A percentile compares a stretch with the other conserved stretches of the same genome.
These are phyloP conservation scores for Arthrocladium fulminans DNA, from an alignment of 2,329 filamentous ascomycete genomes.

Conservation along the genomic window DNA sequence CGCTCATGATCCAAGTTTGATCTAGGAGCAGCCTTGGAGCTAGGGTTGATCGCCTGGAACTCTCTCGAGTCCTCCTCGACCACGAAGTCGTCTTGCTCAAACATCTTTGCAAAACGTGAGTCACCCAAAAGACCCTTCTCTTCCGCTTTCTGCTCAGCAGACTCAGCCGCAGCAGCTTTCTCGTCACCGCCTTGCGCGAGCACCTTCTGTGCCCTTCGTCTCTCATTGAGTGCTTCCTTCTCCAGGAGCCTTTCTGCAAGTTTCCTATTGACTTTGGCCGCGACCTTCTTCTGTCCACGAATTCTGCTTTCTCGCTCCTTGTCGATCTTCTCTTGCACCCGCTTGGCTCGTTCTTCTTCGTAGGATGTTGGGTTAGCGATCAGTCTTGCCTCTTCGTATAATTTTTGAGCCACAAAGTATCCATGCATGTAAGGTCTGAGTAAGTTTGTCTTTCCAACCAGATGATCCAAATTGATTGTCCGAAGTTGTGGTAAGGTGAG, in stretches of 20 bases:
- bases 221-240: conserved; percentile 49
- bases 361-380: conserved; percentile 91
- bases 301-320: conserved; percentile 95
- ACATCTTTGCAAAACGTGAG: conserved; percentile 76
- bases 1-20: conserved; percentile 29
- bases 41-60: conserved; percentile 83
- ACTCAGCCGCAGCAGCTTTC: conserved; percentile 27
- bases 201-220: conserved; percentile 36
- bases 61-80: conserved; percentile 85
- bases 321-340: conserved; percentile 88
- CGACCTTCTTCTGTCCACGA: conserved; percentile 83
- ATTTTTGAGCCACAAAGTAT: conserved; percentile 88
- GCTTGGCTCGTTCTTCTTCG: conserved; percentile 85
- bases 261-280: conserved; percentile 74
- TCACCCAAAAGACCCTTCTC: conserved; percentile 65
- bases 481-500: conserved; percentile 79
- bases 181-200: conserved; percentile 51
- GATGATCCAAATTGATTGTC: conserved; percentile 73
- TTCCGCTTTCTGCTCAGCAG: conserved; percentile 16
- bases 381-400: conserved; percentile 89
- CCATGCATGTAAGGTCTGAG: conserved; percentile 97
- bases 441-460: conserved; percentile 82
- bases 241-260: conserved; percentile 55
- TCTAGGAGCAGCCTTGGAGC: conserved; percentile 46
- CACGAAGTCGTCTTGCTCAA: conserved; percentile 85